Evolutionary conservation across 2,329 filamentous ascomycete species (phyloP).

Genomic region (Pezicula rhizophila): DNA sequence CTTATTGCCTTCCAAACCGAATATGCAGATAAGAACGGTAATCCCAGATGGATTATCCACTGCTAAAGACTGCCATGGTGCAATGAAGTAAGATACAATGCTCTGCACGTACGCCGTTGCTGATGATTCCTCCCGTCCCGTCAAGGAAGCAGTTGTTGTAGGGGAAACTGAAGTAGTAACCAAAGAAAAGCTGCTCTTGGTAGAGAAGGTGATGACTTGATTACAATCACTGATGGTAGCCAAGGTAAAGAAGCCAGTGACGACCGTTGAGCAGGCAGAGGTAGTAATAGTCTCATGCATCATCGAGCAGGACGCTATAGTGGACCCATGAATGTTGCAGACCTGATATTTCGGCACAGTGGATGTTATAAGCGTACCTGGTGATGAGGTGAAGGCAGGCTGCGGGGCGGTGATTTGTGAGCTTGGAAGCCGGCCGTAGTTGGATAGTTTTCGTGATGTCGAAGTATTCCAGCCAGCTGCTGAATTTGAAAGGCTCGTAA

Average conservation of each 20-base stretch:
- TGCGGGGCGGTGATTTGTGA: constrained; percentile 9
- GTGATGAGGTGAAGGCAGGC: constrained; percentile 4
- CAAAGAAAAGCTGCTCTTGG: constrained; percentile 15
- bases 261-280: constrained; percentile 16
- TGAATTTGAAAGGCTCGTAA: neutral
- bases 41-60: constrained; percentile 14
- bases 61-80: constrained; percentile 21
- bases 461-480: neutral
- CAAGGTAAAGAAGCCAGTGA: constrained; percentile 18
- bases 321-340: constrained; percentile 13
- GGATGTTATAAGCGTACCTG: constrained; percentile 15
- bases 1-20: neutral
- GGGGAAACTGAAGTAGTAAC: constrained; percentile 7
- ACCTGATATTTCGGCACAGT: constrained; percentile 16
- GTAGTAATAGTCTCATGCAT: constrained; percentile 11
- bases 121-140: neutral
- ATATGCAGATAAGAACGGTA: constrained; percentile 13
- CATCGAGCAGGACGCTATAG: constrained; percentile 13
- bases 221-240: constrained; percentile 19
- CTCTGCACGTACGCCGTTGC: constrained; percentile 16
- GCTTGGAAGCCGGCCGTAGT: neutral
- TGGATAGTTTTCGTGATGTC: neutral
- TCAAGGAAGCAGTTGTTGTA: neutral
- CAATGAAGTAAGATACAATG: constrained; percentile 18
- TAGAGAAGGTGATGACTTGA: constrained; percentile 22